Evolutionary conservation across 2,329 filamentous ascomycete genomes (phyloP), one percentile per base, ranked within the genome.

Genomic region (Fusarium haematococcum): DNA sequence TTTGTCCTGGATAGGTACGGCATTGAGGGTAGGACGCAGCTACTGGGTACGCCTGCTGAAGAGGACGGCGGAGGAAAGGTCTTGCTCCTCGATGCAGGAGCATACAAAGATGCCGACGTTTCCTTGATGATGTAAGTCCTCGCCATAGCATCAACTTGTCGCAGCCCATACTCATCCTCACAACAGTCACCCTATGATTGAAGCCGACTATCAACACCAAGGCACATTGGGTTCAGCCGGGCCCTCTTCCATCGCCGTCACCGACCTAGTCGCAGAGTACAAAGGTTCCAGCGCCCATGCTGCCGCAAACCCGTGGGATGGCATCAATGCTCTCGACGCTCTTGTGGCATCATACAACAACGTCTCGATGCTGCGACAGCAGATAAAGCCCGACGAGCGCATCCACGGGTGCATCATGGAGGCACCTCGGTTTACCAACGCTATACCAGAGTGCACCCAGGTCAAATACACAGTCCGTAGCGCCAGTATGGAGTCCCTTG

Each of bases 81-180:
- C 16, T 18, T 50, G 25, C 5, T 50, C 5, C 45, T 50, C 18
- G 25, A 30, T 6, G 25, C 45, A 30, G 45, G 45, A 2, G 45
- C 45, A 11, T 50, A 50, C 25, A 30, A 50, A 13, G 25, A 30
- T 4, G 25, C 25, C 9, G 45, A 50, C 0, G 25, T 50, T 6
- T 50, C 45, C 2, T n/a, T 50, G 9, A 50, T 50, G 45, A 50
- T 50, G 45, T 50, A 4, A 50, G 45, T 27, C 4, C 7, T 25
- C 13, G 7, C 7, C 9, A 0, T 0, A 2, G 0, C 18, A 11
- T 27, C 14, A 4, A 11, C 23, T 18, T 27, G 4, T 0, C 10
- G 2, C 2, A 11, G 2, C 14, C 0, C 2, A 1, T 11, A 2
- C 45, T 50, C 3, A 50, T 11, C 45, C 1, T 27, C 9, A 11